phyloP scores from a whole-genome alignment of 2,329 filamentous ascomycete genomes.

The Pezicula carpinea region DNA sequence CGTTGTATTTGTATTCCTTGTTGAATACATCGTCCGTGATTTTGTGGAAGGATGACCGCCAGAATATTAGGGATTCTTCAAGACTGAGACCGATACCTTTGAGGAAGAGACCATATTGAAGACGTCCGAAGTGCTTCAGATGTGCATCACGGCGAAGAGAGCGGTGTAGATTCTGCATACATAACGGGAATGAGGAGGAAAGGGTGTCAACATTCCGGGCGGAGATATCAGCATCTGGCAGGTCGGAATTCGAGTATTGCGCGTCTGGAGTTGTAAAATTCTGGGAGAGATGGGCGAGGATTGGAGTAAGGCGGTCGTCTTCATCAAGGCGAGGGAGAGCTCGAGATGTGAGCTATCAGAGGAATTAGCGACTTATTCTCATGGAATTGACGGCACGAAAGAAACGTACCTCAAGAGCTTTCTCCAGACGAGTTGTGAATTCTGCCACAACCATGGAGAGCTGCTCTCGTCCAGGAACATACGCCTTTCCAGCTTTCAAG shows the following conservation, averaged over 20 bases:
- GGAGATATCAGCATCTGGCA: slow-evolving; percentile 68
- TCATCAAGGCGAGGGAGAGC: slow-evolving; percentile 90
- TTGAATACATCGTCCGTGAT: slow-evolving; percentile 93
- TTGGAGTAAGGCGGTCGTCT: slow-evolving; percentile 81
- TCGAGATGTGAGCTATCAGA: slow-evolving; percentile 70
- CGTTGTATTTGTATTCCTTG: slow-evolving; percentile 96
- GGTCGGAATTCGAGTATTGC: slow-evolving; percentile 64
- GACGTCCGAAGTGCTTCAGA: slow-evolving; percentile 85
- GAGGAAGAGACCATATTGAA: slow-evolving; percentile 94
- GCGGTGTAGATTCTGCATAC: slow-evolving; percentile 89
- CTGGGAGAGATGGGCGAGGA: slow-evolving; percentile 80
- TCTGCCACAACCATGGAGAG: slow-evolving; percentile 84
- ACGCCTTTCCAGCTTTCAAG: slow-evolving; percentile 77
- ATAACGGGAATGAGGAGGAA: slow-evolving; percentile 79
- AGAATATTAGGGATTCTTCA: slow-evolving; percentile 90
- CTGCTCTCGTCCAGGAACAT: slow-evolving; percentile 83
- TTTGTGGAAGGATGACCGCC: slow-evolving; percentile 80
- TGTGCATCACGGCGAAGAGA: slow-evolving; percentile 83
- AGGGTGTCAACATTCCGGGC: slow-evolving; percentile 77
- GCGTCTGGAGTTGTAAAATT: slow-evolving; percentile 92
- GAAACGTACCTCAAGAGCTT: slow-evolving; percentile 68
- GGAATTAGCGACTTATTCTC: slow-evolving; percentile 6
- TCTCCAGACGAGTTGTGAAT: slow-evolving; percentile 75
- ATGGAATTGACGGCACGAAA: background rate
- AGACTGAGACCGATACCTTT: slow-evolving; percentile 90